Percentiles rank a stretch among this genome's conserved stretches.
Evolutionary conservation across 75 land plant genomes (phyloP).

Genomic region (Pseudotsuga menziesii): DNA sequence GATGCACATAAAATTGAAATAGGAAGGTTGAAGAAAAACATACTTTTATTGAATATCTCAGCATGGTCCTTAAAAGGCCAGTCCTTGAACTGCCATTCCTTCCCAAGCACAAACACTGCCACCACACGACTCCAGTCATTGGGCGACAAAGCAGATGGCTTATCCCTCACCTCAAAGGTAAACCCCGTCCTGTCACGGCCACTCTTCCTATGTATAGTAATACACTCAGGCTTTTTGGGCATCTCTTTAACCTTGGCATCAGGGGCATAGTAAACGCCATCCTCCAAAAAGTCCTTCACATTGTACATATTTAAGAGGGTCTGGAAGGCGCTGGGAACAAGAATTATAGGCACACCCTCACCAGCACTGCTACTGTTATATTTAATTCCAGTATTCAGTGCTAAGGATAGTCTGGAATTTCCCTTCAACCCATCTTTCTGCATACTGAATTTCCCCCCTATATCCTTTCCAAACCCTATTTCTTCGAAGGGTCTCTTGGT

Average conservation of each 20-base stretch:
- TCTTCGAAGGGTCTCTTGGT: constrained; percentile 41
- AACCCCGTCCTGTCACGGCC: constrained; percentile 70
- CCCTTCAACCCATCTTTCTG: constrained; percentile 26
- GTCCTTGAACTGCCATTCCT: constrained; percentile 99
- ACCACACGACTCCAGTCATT: constrained; percentile 98
- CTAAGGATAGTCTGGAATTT: neutral
- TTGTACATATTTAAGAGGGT: constrained; percentile 92
- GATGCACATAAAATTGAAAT: too few species aligned
- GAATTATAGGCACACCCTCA: constrained; percentile 89
- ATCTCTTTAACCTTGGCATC: constrained; percentile 76
- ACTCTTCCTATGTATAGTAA: constrained; percentile 84
- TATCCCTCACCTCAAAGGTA: constrained; percentile 94
- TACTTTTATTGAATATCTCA: constrained; percentile 94
- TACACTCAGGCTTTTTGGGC: constrained; percentile 58
- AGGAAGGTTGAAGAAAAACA: constrained; percentile 12
- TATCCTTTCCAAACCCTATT: constrained; percentile 34
- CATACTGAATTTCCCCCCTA: constrained; percentile 18
- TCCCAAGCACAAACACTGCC: constrained; percentile 93
- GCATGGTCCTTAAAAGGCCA: constrained; percentile 98
- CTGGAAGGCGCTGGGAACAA: constrained; percentile 92
- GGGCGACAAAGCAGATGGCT: constrained; percentile 60
- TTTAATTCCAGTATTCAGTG: neutral
- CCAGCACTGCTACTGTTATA: constrained; percentile 37
- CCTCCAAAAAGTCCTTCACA: constrained; percentile 97
- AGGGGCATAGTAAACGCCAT: constrained; percentile 76